A percentile compares a stretch with the other conserved stretches of the same genome.
Evolutionary conservation across 139 green algal species (phyloP).

Genomic region (Raphidocelis subcapitata): DNA sequence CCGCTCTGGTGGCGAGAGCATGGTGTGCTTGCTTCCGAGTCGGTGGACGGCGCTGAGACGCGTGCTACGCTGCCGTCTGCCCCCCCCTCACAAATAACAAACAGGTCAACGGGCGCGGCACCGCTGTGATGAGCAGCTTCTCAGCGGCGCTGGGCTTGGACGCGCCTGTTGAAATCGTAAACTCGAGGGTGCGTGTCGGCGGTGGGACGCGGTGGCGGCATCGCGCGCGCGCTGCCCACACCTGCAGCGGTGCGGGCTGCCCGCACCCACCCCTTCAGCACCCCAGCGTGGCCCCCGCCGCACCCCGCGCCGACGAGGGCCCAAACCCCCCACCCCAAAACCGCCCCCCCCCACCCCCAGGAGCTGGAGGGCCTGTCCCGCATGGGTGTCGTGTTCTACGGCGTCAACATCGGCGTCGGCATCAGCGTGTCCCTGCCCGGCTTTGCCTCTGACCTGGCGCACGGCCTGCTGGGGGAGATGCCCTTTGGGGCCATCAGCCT

Average conservation of each 20-base stretch:
- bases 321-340: too few species aligned
- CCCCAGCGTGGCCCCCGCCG: too few species aligned
- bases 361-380: slow-evolving; percentile 49
- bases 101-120: slow-evolving; percentile 59
- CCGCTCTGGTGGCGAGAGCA: too few species aligned
- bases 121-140: slow-evolving; percentile 69
- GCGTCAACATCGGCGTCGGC: slow-evolving; percentile 55
- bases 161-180: slow-evolving; percentile 70
- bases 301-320: too few species aligned
- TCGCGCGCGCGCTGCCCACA: too few species aligned
- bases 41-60: too few species aligned
- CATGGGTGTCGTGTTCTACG: slow-evolving; percentile 53
- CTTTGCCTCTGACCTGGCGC: slow-evolving; percentile 62
- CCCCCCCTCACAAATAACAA: too few species aligned
- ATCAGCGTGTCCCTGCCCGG: slow-evolving; percentile 60
- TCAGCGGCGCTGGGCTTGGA: slow-evolving; percentile 67
- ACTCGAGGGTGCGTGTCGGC: slow-evolving; percentile 26
- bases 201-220: too few species aligned
- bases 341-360: background rate
- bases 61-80: too few species aligned
- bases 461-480: slow-evolving; percentile 65
- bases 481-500: slow-evolving; percentile 46
- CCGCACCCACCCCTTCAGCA: too few species aligned
- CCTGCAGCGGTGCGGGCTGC: too few species aligned
- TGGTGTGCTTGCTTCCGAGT: too few species aligned